These are phyloP conservation scores for Picochlorum sp. DNA, from an alignment of 139 green algal species.

Conservation along the genomic window DNA sequence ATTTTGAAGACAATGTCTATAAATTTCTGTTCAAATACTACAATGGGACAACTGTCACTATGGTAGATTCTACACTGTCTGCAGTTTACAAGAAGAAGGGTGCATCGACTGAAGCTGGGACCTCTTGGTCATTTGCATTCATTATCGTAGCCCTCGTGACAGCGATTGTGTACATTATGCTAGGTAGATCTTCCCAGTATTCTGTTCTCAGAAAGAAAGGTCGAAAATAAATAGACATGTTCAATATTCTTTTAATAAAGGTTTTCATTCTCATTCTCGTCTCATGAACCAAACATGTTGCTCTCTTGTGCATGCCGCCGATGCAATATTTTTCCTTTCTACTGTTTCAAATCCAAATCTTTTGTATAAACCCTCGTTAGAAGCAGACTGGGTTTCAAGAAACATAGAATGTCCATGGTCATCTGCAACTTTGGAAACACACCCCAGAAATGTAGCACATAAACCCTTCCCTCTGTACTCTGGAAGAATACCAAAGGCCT, in stretches of 20 bases:
- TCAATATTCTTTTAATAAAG: not conserved
- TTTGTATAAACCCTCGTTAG: not conserved
- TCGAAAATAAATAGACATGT: not conserved
- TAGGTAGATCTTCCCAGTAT: not conserved
- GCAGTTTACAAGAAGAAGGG: too few species aligned
- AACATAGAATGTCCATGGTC: not conserved
- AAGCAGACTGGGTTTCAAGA: not conserved
- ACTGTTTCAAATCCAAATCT: not conserved
- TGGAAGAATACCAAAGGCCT: not conserved
- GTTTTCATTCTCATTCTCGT: not conserved
- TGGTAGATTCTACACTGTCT: too few species aligned
- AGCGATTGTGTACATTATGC: not conserved
- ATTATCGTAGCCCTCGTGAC: not conserved
- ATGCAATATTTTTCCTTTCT: not conserved
- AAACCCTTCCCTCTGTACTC: not conserved
- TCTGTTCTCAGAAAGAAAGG: too few species aligned
- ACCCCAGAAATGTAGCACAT: not conserved
- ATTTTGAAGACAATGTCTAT: constrained; percentile 36
- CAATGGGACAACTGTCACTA: not conserved
- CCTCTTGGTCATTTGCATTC: constrained; percentile 3
- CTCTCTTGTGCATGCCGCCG: not conserved
- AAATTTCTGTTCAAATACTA: constrained; percentile 34
- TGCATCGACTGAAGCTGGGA: not conserved
- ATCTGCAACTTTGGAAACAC: not conserved
- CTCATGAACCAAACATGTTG: not conserved